These are phyloP conservation scores for Penicillium aurantiogriseum DNA, from an alignment of 2,329 filamentous ascomycete genomes.

Conservation along the genomic window DNA sequence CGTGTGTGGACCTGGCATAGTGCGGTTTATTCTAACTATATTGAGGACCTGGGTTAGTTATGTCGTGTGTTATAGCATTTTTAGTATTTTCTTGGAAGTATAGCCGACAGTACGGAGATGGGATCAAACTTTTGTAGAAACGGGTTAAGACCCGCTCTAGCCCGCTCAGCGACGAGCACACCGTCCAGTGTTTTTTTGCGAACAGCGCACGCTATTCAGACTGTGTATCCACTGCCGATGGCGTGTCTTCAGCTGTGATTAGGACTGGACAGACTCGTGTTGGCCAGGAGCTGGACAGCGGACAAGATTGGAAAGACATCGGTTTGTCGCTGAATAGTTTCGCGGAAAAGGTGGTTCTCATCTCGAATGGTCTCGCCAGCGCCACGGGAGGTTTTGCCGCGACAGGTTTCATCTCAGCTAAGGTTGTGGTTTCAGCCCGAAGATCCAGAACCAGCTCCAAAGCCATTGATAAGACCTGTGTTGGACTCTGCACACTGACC, in stretches of 20 bases:
- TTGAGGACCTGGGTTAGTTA: neutral
- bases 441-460: neutral
- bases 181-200: neutral
- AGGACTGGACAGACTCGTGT: neutral
- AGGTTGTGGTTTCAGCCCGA: neutral
- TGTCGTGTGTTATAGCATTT: neutral
- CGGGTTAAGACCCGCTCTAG: neutral
- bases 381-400: neutral
- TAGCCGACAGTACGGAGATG: neutral
- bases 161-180: neutral
- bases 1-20: neutral
- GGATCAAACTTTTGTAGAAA: neutral
- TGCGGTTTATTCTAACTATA: neutral
- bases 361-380: neutral
- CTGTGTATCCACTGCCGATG: neutral
- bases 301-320: neutral
- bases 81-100: neutral
- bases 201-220: neutral
- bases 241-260: neutral
- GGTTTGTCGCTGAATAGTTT: neutral
- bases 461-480: neutral
- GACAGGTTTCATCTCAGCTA: slow-evolving; percentile 1
- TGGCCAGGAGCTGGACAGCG: neutral
- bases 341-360: neutral
- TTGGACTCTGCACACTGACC: neutral